Evolutionary conservation across 2,329 filamentous ascomycete genomes (phyloP), one percentile per base, ranked within the genome.

Genomic region (Calonectria pteridis): DNA sequence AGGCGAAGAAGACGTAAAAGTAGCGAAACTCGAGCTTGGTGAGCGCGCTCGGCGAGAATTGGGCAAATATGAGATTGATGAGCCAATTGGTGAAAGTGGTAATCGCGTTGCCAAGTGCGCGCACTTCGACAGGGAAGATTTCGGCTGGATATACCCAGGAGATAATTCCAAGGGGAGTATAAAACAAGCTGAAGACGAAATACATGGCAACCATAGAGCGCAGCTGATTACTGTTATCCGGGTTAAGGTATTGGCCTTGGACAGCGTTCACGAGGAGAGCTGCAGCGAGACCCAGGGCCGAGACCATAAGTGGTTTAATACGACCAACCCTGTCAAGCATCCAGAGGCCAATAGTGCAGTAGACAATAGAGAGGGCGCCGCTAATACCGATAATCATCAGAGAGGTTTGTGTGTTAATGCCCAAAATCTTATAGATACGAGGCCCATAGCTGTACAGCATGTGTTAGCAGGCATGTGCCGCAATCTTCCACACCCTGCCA

Each of bases 381-480:
- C 85, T 88, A 74, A 89, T 85, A 4, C 88, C 88, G 73, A 88
- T 86, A 62, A 89, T 88, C 82, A 89, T 85, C 5, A 89, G 84
- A 0, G 87, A 87, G 1, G 83, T 86, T 10, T 84, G 84, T 0
- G 83, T 86, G 2, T 81, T 79, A 51, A 89, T 85, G 9, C 86
- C 86, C 0, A 89, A 82, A 5, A 85, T 82, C 16, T 81, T 78
- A 76, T 88, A 88, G 43, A 89, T 85, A 0, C 84, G 81, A 43
- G 80, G 80, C 4, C 79, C 79, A 33, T 81, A 81, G 51, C 62
- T 77, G 53, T 6, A 1, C 14, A 29, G 14, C 31, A 7, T 10
- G 51, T 66, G 71, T 77, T 11, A 77, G 73, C 29, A 55, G 20
- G 2, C 20, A 28, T 50, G 35, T 13, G 35, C 5, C 4, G 29